Percentiles rank a stretch among this genome's conserved stretches.
phyloP scores from a whole-genome alignment of 2,329 filamentous ascomycete genomes.

The Orbilia brochopaga region DNA sequence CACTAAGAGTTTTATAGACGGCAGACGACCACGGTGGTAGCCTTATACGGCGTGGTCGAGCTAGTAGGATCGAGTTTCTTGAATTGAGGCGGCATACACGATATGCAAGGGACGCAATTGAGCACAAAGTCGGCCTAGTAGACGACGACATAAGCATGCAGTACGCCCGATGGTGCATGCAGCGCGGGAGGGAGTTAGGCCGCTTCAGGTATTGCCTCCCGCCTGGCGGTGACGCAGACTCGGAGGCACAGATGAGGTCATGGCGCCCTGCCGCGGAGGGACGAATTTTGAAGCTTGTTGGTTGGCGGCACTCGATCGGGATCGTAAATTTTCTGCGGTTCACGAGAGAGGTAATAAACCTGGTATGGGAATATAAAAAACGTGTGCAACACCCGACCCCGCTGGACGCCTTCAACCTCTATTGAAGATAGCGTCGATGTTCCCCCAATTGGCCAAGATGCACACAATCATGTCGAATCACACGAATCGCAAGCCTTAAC shows the following conservation, averaged over 20 bases:
- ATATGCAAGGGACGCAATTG: constrained; percentile 18
- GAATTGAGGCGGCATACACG: constrained; percentile 10
- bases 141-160: constrained; percentile 27
- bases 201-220: background rate
- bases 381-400: background rate
- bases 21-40: background rate
- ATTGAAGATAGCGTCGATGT: no score
- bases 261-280: background rate
- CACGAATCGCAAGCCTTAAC: no score
- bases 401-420: no score
- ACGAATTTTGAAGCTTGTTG: background rate
- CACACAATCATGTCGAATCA: no score
- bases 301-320: background rate
- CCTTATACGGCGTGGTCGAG: background rate
- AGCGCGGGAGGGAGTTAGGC: background rate
- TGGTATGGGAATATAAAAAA: constrained; percentile 1
- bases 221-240: background rate
- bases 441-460: no score
- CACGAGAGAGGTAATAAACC: background rate
- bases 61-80: background rate
- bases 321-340: background rate
- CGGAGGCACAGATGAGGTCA: background rate
- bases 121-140: constrained; percentile 4
- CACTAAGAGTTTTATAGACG: background rate
- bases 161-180: background rate